Evolutionary conservation across 2,329 filamentous ascomycete genomes (phyloP).

Genomic region (Hyphodiscus sp.): DNA sequence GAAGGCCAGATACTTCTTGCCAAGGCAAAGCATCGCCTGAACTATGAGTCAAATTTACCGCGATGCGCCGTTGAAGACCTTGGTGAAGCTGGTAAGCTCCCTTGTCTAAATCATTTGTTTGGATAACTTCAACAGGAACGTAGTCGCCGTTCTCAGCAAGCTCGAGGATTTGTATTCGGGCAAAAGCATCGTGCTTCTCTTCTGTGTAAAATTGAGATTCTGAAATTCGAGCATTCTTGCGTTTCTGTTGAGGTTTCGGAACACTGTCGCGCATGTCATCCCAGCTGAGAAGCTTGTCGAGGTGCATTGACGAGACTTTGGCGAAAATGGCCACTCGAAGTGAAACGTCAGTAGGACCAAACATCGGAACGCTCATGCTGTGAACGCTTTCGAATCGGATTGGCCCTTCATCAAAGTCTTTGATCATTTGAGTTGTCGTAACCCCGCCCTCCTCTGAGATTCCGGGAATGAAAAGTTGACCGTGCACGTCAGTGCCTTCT

Average conservation of each 20-base stretch:
- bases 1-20: constrained; percentile 72
- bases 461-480: constrained; percentile 91
- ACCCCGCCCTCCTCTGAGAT: constrained; percentile 85
- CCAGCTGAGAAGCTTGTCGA: constrained; percentile 97
- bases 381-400: constrained; percentile 96
- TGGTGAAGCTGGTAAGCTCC: constrained; percentile 95
- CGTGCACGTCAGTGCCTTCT: constrained; percentile 92
- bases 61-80: constrained; percentile 81
- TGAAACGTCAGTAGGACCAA: constrained; percentile 65
- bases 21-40: constrained; percentile 84
- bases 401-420: constrained; percentile 85
- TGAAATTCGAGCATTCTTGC: constrained; percentile 60
- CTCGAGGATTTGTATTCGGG: constrained; percentile 81
- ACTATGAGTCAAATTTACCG: constrained; percentile 83
- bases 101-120: constrained; percentile 74
- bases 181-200: constrained; percentile 89
- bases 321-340: constrained; percentile 88
- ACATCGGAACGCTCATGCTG: constrained; percentile 89
- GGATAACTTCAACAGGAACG: constrained; percentile 84
- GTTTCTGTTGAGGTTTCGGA: constrained; percentile 48
- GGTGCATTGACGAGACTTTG: constrained; percentile 83
- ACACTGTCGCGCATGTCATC: constrained; percentile 90
- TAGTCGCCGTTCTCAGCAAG: constrained; percentile 89
- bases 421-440: constrained; percentile 92
- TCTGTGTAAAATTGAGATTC: constrained; percentile 91